These are phyloP conservation scores for Cystofilobasidium capitatum DNA, from an alignment of 768 basidiomycete species.

Conservation along the genomic window DNA sequence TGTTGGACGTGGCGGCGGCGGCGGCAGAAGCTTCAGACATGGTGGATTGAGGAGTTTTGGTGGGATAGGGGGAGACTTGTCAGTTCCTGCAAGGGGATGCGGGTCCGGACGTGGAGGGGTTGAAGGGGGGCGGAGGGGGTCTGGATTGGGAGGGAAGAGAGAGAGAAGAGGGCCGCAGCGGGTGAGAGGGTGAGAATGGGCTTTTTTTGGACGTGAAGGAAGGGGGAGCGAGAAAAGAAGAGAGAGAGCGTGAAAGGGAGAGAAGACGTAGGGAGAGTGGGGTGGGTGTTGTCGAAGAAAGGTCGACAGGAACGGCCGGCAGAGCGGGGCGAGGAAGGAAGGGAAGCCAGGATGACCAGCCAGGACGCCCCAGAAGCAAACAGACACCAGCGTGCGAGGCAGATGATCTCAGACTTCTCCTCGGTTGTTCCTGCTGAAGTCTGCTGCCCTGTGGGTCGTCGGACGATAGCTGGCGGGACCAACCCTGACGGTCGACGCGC, in stretches of 20 bases:
- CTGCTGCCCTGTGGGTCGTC: too few species aligned
- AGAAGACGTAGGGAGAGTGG: constrained; percentile 22
- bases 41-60: constrained; percentile 40
- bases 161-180: background rate
- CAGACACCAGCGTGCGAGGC: too few species aligned
- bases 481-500: too few species aligned
- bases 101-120: too few species aligned
- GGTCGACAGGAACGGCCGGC: background rate
- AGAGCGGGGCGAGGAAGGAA: background rate
- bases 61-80: constrained; percentile 4
- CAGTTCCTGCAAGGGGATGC: too few species aligned
- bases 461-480: too few species aligned
- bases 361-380: too few species aligned
- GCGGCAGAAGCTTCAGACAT: background rate
- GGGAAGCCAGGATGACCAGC: too few species aligned
- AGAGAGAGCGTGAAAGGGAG: constrained; percentile 26
- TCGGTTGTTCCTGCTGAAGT: too few species aligned
- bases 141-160: constrained; percentile 13
- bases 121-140: constrained; percentile 30
- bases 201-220: background rate
- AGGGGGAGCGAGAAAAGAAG: constrained; percentile 5
- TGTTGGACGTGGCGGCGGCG: constrained; percentile 13
- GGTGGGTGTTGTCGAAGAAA: constrained; percentile 23
- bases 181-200: background rate
- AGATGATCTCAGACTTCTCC: too few species aligned